Evolutionary conservation across 768 basidiomycete species (phyloP).

Genomic region (Dentipellis fragilis): DNA sequence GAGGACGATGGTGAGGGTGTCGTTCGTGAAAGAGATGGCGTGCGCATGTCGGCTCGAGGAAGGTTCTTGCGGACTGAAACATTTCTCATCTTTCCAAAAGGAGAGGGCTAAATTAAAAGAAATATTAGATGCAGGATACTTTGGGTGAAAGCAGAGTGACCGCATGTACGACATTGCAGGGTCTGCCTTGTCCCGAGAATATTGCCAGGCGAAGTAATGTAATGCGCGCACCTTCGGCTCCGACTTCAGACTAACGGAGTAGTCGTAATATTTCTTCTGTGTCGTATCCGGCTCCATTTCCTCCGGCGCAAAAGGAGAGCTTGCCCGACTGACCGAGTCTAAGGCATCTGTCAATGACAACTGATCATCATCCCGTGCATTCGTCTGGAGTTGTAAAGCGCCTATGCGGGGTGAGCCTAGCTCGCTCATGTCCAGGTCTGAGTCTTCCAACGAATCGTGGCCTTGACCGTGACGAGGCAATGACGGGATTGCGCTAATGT

Average conservation of each 20-base stretch:
- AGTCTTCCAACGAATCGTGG: constrained; percentile 12
- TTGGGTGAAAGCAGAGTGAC: no score
- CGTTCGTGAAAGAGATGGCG: constrained; percentile 58
- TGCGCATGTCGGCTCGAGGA: constrained; percentile 34
- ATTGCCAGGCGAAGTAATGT: not conserved
- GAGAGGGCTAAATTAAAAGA: constrained; percentile 37
- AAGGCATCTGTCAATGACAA: constrained; percentile 49
- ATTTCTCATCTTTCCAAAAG: constrained; percentile 53
- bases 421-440: constrained; percentile 11
- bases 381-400: not conserved
- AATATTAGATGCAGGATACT: no score
- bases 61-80: constrained; percentile 45
- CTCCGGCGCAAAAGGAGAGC: constrained; percentile 33
- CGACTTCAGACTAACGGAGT: constrained; percentile 48
- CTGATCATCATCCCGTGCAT: constrained; percentile 26
- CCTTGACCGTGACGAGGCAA: constrained; percentile 26
- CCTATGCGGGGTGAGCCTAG: constrained; percentile 13
- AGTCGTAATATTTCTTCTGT: constrained; percentile 46
- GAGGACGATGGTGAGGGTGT: constrained; percentile 50
- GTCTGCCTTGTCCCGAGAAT: not conserved
- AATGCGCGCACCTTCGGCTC: constrained; percentile 40
- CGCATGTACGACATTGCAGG: no score
- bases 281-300: constrained; percentile 27
- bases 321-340: constrained; percentile 43
- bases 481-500: constrained; percentile 48